Evolutionary conservation across 768 basidiomycete genomes (phyloP).

Genomic region (Clathrus columnatus): DNA sequence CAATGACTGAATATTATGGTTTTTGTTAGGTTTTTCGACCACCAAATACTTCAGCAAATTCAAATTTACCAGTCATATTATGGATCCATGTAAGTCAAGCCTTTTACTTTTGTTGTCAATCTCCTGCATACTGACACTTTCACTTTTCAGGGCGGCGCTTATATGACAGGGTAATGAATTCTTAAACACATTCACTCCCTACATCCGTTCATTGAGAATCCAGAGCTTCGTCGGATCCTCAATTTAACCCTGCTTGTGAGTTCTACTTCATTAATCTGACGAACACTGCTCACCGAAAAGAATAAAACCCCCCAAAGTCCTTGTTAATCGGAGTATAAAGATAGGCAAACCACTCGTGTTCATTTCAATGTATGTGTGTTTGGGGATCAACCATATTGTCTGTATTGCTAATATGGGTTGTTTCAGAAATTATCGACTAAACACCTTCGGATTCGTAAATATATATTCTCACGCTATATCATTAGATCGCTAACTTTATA

Average conservation of each 20-base stretch:
- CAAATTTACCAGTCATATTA: constrained; percentile 24
- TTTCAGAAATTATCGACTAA: constrained; percentile 46
- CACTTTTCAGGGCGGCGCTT: constrained; percentile 2
- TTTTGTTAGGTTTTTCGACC: constrained; percentile 29
- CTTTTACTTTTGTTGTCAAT: constrained; percentile 6
- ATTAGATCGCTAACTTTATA: no score
- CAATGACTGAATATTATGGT: no score
- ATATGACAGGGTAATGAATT: constrained; percentile 1
- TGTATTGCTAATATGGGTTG: background rate
- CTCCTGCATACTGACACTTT: background rate
- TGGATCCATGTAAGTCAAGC: constrained; percentile 29
- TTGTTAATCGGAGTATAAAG: constrained; percentile 2
- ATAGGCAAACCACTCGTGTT: constrained; percentile 42
- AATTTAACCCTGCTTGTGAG: background rate
- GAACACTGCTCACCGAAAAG: background rate
- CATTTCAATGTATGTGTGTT: constrained; percentile 36
- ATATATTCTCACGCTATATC: no score
- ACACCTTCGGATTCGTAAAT: constrained; percentile 49
- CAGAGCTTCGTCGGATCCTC: constrained; percentile 3
- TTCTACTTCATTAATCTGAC: background rate
- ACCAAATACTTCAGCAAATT: constrained; percentile 15
- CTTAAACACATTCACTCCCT: background rate
- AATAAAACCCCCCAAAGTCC: background rate
- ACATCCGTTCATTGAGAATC: background rate
- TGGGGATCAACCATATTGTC: background rate